Base-by-base conservation (phyloP, 2,329 filamentous ascomycete species). In the Apiospora aurea region DNA sequence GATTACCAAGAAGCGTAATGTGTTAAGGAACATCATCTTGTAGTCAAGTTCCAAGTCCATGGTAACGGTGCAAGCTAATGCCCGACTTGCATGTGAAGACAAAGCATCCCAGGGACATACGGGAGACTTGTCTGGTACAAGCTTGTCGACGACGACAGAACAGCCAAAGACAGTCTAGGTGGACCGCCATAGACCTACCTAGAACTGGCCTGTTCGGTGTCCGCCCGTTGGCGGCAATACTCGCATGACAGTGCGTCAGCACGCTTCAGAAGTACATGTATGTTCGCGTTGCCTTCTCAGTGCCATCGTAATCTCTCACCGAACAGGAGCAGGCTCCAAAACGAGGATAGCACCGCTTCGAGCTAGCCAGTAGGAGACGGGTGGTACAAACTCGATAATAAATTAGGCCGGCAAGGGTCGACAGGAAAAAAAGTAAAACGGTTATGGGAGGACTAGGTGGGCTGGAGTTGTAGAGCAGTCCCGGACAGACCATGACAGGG, bases 21-120 rank as follows among this genome's bases (percentile, higher is more conserved):
- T 41, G 57, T 10, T 8, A 64, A 41, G 57, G 8, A 64, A 14
- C 29, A 64, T 41, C 57, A 41, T 34, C 41, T 41, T 24, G 11
- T 41, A 34, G 34, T n/a, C 57, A 46, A 34, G 66, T n/a, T 47
- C 66, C 66, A 68, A 26, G 66, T 34, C 66, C 66, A 47, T 68
- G 41, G 44, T 14, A 18, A 68, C 44, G 66, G 66, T 10, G 66
- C 66, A 26, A 44, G 66, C 66, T 68, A 68, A 68, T 44, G 26
- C 43, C 66, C 66, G 66, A 68, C 66, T 46, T 68, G 66, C 66
- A 68, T 68, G 66, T 47, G 66, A 64, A 64, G 34, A n/a, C 57
- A 21, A 41, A 41, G 18, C 57, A 41, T 41, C 57, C 13, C 57
- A 64, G 34, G 34, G 18, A 64, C 34, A 64, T 64, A 41, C 34